Percentiles rank a stretch among this genome's conserved stretches.
phyloP scores from a whole-genome alignment of 495 filamentous ascomycete genomes.

The Neurospora sp. region DNA sequence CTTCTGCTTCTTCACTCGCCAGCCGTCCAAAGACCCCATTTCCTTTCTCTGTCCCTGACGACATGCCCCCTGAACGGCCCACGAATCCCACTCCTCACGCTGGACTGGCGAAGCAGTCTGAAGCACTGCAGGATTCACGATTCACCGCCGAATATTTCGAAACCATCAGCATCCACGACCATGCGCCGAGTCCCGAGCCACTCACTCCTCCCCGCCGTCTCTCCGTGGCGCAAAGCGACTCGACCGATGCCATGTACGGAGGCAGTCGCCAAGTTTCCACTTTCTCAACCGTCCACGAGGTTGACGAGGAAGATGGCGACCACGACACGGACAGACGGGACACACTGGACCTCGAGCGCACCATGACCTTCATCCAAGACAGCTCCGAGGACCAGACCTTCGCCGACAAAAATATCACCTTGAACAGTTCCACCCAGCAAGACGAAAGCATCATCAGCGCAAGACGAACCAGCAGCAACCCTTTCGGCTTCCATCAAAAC shows the following conservation, averaged over 20 bases:
- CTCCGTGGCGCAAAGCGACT: not conserved
- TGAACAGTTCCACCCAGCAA: not conserved
- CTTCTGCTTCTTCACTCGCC: not conserved
- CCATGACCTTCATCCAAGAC: not conserved
- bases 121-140: not conserved
- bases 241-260: not conserved
- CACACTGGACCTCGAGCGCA: not conserved
- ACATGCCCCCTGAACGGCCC: not conserved
- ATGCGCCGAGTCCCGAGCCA: not conserved
- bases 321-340: not conserved
- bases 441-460: not conserved
- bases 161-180: not conserved
- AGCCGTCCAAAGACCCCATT: not conserved
- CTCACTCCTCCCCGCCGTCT: not conserved
- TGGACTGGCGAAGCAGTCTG: constrained; percentile 1
- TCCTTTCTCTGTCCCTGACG: not conserved
- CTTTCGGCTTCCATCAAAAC: not conserved
- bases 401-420: not conserved
- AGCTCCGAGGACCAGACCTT: not conserved
- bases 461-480: not conserved
- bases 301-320: not conserved
- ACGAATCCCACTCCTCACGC: constrained; percentile 5
- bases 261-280: not conserved
- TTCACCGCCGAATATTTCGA: not conserved
- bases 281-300: not conserved